These are phyloP conservation scores for Rutstroemia sp. DNA, from an alignment of 2,329 filamentous ascomycete genomes.

Conservation along the genomic window DNA sequence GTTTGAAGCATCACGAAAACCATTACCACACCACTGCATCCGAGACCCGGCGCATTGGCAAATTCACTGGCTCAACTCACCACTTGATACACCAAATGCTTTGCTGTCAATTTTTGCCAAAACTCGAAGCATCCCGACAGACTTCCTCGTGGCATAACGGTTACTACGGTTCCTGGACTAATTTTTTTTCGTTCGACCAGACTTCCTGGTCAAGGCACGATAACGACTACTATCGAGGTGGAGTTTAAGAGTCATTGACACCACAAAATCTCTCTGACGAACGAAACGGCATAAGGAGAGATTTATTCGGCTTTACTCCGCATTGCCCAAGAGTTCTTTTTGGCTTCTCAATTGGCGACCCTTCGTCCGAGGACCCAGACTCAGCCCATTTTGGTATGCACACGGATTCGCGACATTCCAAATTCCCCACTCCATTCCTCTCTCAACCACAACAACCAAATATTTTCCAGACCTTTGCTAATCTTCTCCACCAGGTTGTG, in stretches of 20 bases:
- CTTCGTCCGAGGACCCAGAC: conserved; percentile 6
- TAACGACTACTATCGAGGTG: background rate
- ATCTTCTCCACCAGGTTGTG: conserved; percentile 5
- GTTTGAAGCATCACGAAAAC: conserved; percentile 7
- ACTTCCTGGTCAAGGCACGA: background rate
- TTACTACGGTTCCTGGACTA: background rate
- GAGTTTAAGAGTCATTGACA: background rate
- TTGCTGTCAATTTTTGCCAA: conserved; percentile 5
- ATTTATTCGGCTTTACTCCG: background rate
- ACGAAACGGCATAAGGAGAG: background rate
- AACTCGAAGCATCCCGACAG: background rate
- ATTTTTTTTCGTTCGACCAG: background rate
- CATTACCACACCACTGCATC: conserved; percentile 1
- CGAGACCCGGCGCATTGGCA: conserved; percentile 7
- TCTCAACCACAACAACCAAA: conserved; percentile 2
- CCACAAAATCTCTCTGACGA: background rate
- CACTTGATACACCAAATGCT: conserved; percentile 2
- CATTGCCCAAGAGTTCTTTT: background rate
- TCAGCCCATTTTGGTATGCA: conserved; percentile 5
- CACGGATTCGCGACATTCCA: conserved; percentile 6
- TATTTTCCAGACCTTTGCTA: conserved; percentile 7
- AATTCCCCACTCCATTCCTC: conserved; percentile 3
- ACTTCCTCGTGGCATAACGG: conserved; percentile 1
- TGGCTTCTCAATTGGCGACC: background rate
- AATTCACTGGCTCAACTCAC: conserved; percentile 3